Evolutionary conservation across 2,329 filamentous ascomycete species (phyloP).

Genomic region (Keithomyces neogunnii): DNA sequence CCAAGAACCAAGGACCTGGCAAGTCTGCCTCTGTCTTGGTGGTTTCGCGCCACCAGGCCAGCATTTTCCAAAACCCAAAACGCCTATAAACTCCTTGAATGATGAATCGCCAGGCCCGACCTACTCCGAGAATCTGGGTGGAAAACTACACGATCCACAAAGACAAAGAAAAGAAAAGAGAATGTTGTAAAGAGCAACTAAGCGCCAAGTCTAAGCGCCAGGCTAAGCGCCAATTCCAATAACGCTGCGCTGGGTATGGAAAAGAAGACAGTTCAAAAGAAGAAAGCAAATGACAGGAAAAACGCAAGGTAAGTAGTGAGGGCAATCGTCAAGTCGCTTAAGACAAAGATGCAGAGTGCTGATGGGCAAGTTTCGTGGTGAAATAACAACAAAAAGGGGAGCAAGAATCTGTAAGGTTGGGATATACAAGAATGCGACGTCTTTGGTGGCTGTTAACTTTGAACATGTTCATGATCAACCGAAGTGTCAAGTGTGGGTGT

Average conservation of each 20-base stretch:
- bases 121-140: background rate
- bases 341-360: background rate
- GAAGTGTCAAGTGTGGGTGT: background rate
- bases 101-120: background rate
- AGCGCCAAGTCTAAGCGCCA: too few relatives aligned
- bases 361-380: background rate
- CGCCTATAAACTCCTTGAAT: background rate
- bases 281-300: background rate
- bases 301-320: background rate
- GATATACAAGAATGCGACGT: background rate
- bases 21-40: background rate
- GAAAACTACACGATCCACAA: too few relatives aligned
- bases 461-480: background rate
- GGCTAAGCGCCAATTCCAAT: background rate
- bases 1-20: background rate
- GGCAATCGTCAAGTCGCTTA: background rate
- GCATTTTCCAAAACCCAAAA: background rate
- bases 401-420: background rate
- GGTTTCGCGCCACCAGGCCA: too few relatives aligned
- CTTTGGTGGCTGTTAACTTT: background rate
- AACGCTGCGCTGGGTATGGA: background rate
- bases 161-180: too few relatives aligned
- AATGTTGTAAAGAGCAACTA: too few relatives aligned
- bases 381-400: background rate
- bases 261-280: background rate